These are phyloP conservation scores for Achaetomium macrosporum DNA, from an alignment of 2,329 filamentous ascomycete species.

Conservation along the genomic window DNA sequence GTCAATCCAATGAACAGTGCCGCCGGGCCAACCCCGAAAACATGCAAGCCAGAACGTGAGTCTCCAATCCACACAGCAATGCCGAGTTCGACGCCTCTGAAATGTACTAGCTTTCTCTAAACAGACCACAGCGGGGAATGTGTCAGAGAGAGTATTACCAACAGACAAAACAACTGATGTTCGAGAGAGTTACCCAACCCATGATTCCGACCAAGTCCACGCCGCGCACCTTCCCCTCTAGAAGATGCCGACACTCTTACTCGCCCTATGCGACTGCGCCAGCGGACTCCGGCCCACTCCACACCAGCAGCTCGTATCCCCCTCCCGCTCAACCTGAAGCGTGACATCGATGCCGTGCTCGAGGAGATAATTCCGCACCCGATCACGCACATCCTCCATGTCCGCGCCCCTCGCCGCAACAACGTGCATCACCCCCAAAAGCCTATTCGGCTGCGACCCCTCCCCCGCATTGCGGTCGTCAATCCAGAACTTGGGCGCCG, in stretches of 20 bases:
- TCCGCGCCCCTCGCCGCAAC: conserved; percentile 67
- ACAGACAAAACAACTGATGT: background rate
- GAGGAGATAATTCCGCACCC: conserved; percentile 66
- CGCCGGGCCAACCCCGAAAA: too few relatives aligned
- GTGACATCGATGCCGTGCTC: conserved; percentile 73
- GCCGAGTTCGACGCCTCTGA: too few relatives aligned
- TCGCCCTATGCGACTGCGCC: conserved; percentile 21
- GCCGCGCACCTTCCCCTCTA: conserved; percentile 15
- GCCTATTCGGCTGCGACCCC: conserved; percentile 39
- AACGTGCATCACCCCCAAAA: conserved; percentile 83
- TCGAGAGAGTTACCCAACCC: background rate
- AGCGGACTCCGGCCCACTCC: conserved; percentile 36
- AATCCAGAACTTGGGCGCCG: conserved; percentile 87
- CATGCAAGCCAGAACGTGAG: too few relatives aligned
- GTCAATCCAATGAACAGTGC: too few relatives aligned
- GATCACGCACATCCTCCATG: conserved; percentile 74
- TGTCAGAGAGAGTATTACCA: background rate
- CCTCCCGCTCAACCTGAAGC: conserved; percentile 82
- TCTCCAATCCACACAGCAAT: too few relatives aligned
- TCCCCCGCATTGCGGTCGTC: conserved; percentile 56
- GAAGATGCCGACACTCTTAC: conserved; percentile 26
- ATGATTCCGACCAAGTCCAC: background rate
- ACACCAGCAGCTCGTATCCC: conserved; percentile 62
- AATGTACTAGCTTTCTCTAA: too few relatives aligned
- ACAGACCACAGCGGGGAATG: too few relatives aligned